Evolutionary conservation across 306 rosid genomes (phyloP).

Genomic region (Vachellia pachyceras): DNA sequence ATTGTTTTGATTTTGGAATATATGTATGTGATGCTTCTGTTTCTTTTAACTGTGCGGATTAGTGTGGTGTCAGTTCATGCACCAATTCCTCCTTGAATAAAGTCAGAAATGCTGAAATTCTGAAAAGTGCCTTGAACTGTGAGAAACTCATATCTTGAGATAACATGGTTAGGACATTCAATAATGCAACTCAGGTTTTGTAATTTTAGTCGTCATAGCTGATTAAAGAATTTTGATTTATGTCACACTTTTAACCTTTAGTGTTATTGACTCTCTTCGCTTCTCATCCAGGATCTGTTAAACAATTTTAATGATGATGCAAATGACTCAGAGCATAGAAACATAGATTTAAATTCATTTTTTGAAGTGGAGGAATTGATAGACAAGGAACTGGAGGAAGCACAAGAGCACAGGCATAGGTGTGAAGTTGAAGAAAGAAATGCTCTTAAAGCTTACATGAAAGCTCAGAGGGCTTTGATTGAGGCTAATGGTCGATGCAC

Average conservation of each 20-base stretch:
- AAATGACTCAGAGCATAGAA: slow-evolving; percentile 49
- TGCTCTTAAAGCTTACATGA: slow-evolving; percentile 83
- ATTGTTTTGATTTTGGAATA: slow-evolving; percentile 1
- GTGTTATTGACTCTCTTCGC: slow-evolving; percentile 29
- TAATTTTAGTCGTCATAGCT: not conserved
- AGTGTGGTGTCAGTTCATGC: slow-evolving; percentile 49
- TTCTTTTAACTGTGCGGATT: slow-evolving; percentile 39
- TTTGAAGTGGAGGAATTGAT: slow-evolving; percentile 76
- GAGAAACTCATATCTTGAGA: not conserved
- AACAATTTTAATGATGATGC: slow-evolving; percentile 53
- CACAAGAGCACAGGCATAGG: slow-evolving; percentile 74
- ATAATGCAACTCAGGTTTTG: slow-evolving; percentile 6
- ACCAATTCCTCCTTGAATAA: slow-evolving; percentile 44
- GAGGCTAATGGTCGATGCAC: slow-evolving; percentile 85
- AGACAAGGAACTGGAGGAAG: slow-evolving; percentile 93
- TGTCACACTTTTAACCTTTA: slow-evolving; percentile 4
- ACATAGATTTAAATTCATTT: slow-evolving; percentile 57
- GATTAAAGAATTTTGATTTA: not conserved
- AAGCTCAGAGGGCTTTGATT: slow-evolving; percentile 80
- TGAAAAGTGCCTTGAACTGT: slow-evolving; percentile 22
- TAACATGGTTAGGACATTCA: not conserved
- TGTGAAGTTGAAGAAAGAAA: slow-evolving; percentile 94
- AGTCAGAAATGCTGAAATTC: slow-evolving; percentile 35
- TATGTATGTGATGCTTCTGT: slow-evolving; percentile 19
- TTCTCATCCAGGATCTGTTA: slow-evolving; percentile 52